Base-by-base conservation (phyloP, 1,139 yeast species). In the Kazachstania sp. region DNA sequence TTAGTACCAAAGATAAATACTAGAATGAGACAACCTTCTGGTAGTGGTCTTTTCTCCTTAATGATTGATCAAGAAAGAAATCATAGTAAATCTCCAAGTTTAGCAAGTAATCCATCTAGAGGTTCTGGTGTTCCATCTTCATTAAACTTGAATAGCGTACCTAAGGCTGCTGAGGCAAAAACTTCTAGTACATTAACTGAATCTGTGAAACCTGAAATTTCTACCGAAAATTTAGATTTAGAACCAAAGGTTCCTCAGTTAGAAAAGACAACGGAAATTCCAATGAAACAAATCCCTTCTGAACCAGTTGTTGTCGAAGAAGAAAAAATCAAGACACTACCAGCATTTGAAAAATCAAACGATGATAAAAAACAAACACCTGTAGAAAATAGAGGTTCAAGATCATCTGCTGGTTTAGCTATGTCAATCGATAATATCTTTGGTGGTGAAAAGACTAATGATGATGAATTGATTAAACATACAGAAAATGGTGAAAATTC, bases 1-100 rank as follows among this genome's bases (percentile, higher is more conserved):
- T 44, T 51, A 12, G 54, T 45, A 23, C 54, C 56, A 28, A 44
- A 49, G 9, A 30, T 49, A 16, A 37, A 39, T 13, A 26, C 20
- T n/a, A 28, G 31, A 31, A 37, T 52, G 5, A 56, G 67, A 41
- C 61, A 61, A 45, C 61, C 63, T 3, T 63, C 68, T 16, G 59
- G 60, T 4, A 60, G 63, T 23, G 55, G 62, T 12, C 47, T 64
- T 16, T 58, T 64, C 38, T 52, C 60, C 4, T 54, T 60, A 8
- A 55, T 56, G 53, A 46, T 56, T 28, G 58, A 52, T 41, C 51
- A 55, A 1, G 51, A 49, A 16, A 49, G 31, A 30, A 29, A 38
- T 11, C 49, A 44, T 34, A 42, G 39, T n/a, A 36, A 36, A 19
- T 23, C 35, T 5, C 35, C 44, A 18, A 36, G 39, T 37, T n/a